Evolutionary conservation across 164 flowering plant species (phyloP), one percentile per base, ranked within the genome.

Genomic region (Malania oleifera): DNA sequence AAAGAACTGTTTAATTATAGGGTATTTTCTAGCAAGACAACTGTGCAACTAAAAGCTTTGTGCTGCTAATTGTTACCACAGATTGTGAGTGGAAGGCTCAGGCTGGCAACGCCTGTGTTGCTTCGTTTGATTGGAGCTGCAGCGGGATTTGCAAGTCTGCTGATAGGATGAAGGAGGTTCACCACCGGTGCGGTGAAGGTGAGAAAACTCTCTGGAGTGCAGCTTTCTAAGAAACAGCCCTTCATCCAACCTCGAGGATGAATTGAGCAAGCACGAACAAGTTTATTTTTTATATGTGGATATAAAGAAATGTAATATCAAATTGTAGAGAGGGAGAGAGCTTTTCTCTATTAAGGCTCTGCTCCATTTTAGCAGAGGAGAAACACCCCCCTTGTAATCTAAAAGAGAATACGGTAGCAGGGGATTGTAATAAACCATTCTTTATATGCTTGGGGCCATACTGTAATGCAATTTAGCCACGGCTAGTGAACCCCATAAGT

Each of bases 21-120:
- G 9, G 6, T 46, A 46, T 46, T 22, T 61, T 12, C 19, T 23
- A 10, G 31, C 11, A 23, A 34, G 15, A 26, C 24, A 13, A 44
- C 20, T 43, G 62, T 56, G 14, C 3, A 67, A 61, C 43, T 19
- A 45, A 52, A 50, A 57, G 17, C 53, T 50, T 38, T 14, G 23
- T 66, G 52, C 56, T 69, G 35, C 23, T 7, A 56, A 46, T 56
- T 52, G 19, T 67, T 64, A 57, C 66, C 60, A 25, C 81, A 91
- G 98, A 88, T 71, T 91, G 96, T 39, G 96, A 91, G 72, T 91
- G 98, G 98, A 91, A 86, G 73, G 96, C 95, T 50, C 98, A 88
- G 64, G 98, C 96, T 34, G 98, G 98, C 63, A 91, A 89, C 56
- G 59, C 80, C 52, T 91, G 98, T 65, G 89, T 88, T 67, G 96